Conservation (phyloP, 2,329 filamentous ascomycete genomes). For the Teratosphaeria viscida region DNA sequence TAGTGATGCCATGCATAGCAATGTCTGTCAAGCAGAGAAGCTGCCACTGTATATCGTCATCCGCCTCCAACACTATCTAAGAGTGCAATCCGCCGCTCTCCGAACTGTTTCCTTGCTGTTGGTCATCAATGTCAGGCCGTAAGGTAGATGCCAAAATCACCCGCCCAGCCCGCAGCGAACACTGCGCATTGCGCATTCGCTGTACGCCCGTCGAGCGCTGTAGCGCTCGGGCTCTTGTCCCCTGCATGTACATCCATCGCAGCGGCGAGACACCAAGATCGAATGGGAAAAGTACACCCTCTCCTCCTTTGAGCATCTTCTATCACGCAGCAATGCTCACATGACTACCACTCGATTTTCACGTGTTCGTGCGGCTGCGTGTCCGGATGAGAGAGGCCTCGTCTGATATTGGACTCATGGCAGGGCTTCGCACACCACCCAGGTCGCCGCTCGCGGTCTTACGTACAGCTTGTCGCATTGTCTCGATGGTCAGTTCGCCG, state of each 20-base stretch:
- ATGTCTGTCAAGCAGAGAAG: background rate
- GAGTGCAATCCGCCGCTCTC: background rate
- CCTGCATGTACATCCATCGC: background rate
- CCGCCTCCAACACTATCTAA: background rate
- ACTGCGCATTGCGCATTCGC: background rate
- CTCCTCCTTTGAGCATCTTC: background rate
- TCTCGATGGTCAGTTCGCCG: constrained; percentile 78
- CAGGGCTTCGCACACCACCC: constrained; percentile 27
- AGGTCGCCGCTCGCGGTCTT: constrained; percentile 79
- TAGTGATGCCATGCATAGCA: background rate
- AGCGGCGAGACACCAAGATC: background rate
- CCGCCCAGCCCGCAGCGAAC: background rate
- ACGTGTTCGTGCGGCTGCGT: constrained; percentile 20
- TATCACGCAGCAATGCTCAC: no score
- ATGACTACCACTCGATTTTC: background rate
- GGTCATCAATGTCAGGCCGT: background rate
- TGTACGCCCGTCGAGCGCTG: background rate
- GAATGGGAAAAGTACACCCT: background rate
- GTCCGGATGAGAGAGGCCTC: constrained; percentile 9
- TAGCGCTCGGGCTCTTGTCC: background rate
- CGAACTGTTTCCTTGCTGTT: background rate
- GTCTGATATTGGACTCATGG: constrained; percentile 16
- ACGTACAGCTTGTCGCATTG: constrained; percentile 80
- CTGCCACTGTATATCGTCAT: background rate
- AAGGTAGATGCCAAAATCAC: background rate